Evolutionary conservation across 441 rosid species (phyloP), one percentile per base, ranked within the genome.

Genomic region (Breynia disticha): DNA sequence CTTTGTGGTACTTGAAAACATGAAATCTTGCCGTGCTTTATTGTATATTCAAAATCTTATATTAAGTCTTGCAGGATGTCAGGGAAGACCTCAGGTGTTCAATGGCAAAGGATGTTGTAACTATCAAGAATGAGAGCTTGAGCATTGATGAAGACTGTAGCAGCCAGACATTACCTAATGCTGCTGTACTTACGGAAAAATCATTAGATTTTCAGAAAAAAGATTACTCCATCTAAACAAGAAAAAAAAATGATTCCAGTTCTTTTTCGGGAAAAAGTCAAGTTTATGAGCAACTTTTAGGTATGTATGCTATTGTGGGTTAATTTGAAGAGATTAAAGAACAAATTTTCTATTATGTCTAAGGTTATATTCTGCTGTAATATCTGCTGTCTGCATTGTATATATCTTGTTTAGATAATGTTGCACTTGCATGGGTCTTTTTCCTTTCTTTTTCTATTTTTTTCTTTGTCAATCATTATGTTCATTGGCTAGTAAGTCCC

Each of bases 71-170:
- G 62, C 90, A 91, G 98, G 84, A 78, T 69, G 97, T 72, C 21
- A 81, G 95, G 71, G 98, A 87, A 64, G 95, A 81, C 54, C 96
- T 88, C 51, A 88, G 98, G 76, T 71, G 72, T 70, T 86, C 95
- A 28, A 88, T 93, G 98, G 97, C 97, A 60, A 86, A 83, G 64
- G 98, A 88, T 69, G 63, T 61, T 15, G 78, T 81, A 52, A 75
- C 81, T 67, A 81, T 93, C 52, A 86, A 81, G 67, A 93, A 84
- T 28, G 95, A 93, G 79, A 78, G 81, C 75, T 73, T 86, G 61
- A 74, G 71, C 44, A 75, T 76, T 46, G 73, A 66, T 70, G 81
- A 75, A 62, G 69, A 59, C 59, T 46, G 62, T 21, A 68, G 53
- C 48, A 60, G 42, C 52, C 60, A 28, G 41, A 65, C 64, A 28